phyloP scores from a whole-genome alignment of 768 basidiomycete species.

The Heimioporus sp. region DNA sequence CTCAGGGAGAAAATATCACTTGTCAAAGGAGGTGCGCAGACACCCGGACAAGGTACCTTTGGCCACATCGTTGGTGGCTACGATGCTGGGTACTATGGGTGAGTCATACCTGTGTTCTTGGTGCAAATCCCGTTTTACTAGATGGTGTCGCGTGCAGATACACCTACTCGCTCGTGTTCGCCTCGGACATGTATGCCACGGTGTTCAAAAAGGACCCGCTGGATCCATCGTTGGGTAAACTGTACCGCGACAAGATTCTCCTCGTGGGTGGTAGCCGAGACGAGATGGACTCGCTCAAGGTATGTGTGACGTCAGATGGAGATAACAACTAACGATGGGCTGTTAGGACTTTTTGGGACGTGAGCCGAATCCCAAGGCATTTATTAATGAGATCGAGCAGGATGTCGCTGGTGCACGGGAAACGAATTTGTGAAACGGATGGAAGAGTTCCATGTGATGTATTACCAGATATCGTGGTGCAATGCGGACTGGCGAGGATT shows the following conservation, averaged over 20 bases:
- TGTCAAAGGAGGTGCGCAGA: slow-evolving; percentile 54
- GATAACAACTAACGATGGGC: background rate
- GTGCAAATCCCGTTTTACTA: no score
- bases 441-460: no score
- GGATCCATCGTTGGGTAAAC: slow-evolving; percentile 59
- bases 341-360: slow-evolving; percentile 74
- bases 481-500: no score
- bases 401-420: slow-evolving; percentile 14
- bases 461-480: no score
- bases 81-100: slow-evolving; percentile 64
- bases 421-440: slow-evolving; percentile 1
- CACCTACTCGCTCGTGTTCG: slow-evolving; percentile 70
- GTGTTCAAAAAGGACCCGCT: slow-evolving; percentile 83
- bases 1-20: slow-evolving; percentile 69
- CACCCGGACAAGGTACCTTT: slow-evolving; percentile 73
- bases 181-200: slow-evolving; percentile 61
- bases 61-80: slow-evolving; percentile 78
- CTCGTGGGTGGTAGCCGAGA: slow-evolving; percentile 70
- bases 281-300: slow-evolving; percentile 75
- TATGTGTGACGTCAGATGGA: slow-evolving; percentile 17
- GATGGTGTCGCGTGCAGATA: slow-evolving; percentile 36
- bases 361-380: slow-evolving; percentile 70
- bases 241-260: slow-evolving; percentile 77
- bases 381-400: slow-evolving; percentile 60
- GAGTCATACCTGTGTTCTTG: slow-evolving; percentile 19